Conservation (phyloP, 176 grass and related monocot species). For the Triticum turgidum region DNA sequence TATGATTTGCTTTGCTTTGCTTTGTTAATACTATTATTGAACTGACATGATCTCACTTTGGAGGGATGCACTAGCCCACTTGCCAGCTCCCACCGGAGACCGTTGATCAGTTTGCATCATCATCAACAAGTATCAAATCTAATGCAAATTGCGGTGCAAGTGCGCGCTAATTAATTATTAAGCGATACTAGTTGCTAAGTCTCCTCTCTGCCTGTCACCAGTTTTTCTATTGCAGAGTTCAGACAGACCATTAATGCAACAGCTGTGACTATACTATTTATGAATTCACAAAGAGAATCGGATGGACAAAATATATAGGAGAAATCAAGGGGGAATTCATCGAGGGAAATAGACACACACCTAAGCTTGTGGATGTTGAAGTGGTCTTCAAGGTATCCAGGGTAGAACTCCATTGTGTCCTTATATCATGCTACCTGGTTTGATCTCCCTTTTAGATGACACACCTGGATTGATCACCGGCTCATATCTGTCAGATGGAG, state of each 20-base stretch:
- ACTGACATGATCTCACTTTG: conserved; percentile 36
- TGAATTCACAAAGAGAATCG: neutral
- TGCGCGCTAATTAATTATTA: neutral
- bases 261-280: neutral
- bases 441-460: conserved; percentile 24
- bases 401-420: conserved; percentile 75
- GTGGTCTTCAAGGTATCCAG: conserved; percentile 72
- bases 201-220: neutral
- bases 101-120: conserved; percentile 29
- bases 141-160: conserved; percentile 34
- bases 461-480: conserved; percentile 5
- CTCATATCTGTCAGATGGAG: neutral
- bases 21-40: conserved; percentile 9
- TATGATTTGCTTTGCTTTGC: neutral
- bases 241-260: conserved; percentile 3
- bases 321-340: neutral
- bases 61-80: conserved; percentile 32
- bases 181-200: neutral
- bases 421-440: neutral
- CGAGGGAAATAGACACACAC: conserved; percentile 21
- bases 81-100: conserved; percentile 29
- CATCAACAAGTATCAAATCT: conserved; percentile 12
- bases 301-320: neutral
- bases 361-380: conserved; percentile 72
- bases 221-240: neutral